Percentiles rank a stretch among this genome's conserved stretches.
Conservation (phyloP, 192 early-diverging fungal species). For the Geranomyces variabilis region DNA sequence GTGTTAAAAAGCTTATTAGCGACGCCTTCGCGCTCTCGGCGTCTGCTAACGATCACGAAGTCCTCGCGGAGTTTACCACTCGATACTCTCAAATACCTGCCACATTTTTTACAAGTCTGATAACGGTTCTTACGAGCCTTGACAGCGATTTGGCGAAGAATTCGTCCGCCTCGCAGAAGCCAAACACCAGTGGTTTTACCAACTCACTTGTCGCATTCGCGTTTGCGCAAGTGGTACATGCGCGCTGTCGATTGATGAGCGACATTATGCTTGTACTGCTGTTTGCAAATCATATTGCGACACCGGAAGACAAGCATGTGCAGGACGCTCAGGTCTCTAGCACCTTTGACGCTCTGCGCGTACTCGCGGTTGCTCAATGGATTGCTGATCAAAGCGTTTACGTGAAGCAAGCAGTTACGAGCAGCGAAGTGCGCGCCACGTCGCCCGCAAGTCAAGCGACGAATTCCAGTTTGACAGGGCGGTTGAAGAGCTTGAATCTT, state of each 20-base stretch:
- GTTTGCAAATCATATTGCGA: background rate
- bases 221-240: background rate
- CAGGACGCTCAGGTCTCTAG: background rate
- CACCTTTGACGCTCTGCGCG: background rate
- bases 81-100: background rate
- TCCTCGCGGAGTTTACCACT: background rate
- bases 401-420: background rate
- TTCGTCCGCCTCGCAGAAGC: background rate
- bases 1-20: background rate
- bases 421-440: background rate
- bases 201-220: constrained; percentile 9
- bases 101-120: background rate
- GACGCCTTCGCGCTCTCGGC: background rate
- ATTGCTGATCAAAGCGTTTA: constrained; percentile 1
- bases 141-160: background rate
- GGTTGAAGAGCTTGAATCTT: constrained; percentile 4
- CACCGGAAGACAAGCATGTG: background rate
- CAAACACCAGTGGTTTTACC: constrained; percentile 28
- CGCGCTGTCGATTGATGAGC: background rate
- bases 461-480: background rate
- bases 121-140: background rate
- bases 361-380: background rate
- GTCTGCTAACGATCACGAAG: background rate
- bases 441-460: background rate
- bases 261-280: constrained; percentile 15